These are phyloP conservation scores for Trichoderma asperellum DNA, from an alignment of 2,329 filamentous ascomycete genomes.

Conservation along the genomic window DNA sequence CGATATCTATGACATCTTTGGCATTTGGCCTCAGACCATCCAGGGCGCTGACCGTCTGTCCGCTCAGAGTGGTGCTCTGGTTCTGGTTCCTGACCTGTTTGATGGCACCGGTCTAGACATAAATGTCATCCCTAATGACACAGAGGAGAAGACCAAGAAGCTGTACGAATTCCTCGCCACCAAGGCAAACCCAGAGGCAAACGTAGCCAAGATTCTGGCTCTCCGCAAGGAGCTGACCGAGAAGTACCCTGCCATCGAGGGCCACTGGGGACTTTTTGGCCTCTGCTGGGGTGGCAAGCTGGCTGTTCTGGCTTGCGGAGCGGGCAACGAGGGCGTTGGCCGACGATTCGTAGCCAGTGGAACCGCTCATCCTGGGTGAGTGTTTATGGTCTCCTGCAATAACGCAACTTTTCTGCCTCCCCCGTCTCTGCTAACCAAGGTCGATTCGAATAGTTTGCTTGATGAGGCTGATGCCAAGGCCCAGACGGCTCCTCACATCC, in stretches of 20 bases:
- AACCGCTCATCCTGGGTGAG: slow-evolving; percentile 41
- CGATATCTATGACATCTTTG: slow-evolving; percentile 55
- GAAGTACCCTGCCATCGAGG: slow-evolving; percentile 44
- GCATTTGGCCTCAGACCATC: slow-evolving; percentile 49
- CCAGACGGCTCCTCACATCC: slow-evolving; percentile 52
- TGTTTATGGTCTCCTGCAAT: not conserved
- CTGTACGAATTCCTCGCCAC: slow-evolving; percentile 41
- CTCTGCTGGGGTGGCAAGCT: slow-evolving; percentile 57
- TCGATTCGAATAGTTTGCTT: slow-evolving; percentile 35
- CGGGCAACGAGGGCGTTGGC: slow-evolving; percentile 42
- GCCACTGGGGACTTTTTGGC: slow-evolving; percentile 50
- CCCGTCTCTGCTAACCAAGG: not conserved
- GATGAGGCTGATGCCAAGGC: slow-evolving; percentile 49
- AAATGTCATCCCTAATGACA: slow-evolving; percentile 47
- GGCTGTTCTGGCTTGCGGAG: slow-evolving; percentile 44
- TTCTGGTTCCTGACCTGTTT: slow-evolving; percentile 49
- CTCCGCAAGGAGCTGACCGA: slow-evolving; percentile 40
- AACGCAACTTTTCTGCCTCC: not conserved
- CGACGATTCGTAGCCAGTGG: slow-evolving; percentile 44
- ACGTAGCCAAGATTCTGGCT: slow-evolving; percentile 39
- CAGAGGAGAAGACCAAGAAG: slow-evolving; percentile 47
- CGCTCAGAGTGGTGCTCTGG: slow-evolving; percentile 41
- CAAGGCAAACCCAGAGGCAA: slow-evolving; percentile 38
- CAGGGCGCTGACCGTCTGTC: slow-evolving; percentile 54
- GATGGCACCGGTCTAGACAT: slow-evolving; percentile 42